Percentiles rank a stretch among this genome's conserved stretches.
Evolutionary conservation across 1,284 basidiomycete genomes (phyloP).

Genomic region (Fomitopsis pinicola): DNA sequence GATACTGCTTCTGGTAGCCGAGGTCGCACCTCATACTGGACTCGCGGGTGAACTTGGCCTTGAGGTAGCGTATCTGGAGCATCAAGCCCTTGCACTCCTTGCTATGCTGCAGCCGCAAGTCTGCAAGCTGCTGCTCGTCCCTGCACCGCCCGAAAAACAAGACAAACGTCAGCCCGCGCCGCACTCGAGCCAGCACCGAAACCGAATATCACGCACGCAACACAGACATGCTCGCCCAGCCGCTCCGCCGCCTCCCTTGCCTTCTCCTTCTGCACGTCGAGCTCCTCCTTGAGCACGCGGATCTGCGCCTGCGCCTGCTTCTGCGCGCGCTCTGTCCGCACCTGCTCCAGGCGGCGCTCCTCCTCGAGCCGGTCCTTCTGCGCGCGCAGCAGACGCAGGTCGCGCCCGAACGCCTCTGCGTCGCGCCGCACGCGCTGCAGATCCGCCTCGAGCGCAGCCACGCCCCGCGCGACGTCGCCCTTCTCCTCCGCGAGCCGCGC

Average conservation of each 20-base stretch:
- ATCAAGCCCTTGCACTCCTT: slow-evolving; percentile 86
- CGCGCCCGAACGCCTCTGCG: slow-evolving; percentile 71
- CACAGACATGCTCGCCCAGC: slow-evolving; percentile 52
- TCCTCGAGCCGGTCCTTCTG: slow-evolving; percentile 64
- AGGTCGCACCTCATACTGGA: slow-evolving; percentile 77
- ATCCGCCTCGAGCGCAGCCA: slow-evolving; percentile 64
- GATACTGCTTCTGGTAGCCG: slow-evolving; percentile 84
- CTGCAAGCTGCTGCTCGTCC: slow-evolving; percentile 47
- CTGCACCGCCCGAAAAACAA: slow-evolving; percentile 29
- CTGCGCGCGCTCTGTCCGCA: slow-evolving; percentile 45
- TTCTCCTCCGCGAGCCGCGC: slow-evolving; percentile 58
- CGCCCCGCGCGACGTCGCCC: slow-evolving; percentile 54
- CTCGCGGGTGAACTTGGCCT: slow-evolving; percentile 88
- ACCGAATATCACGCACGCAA: slow-evolving; percentile 29
- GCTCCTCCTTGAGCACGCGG: slow-evolving; percentile 59
- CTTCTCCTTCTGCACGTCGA: slow-evolving; percentile 54
- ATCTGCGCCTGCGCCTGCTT: slow-evolving; percentile 67
- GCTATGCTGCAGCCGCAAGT: slow-evolving; percentile 66
- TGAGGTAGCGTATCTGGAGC: slow-evolving; percentile 87
- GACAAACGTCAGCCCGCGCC: slow-evolving; percentile 2
- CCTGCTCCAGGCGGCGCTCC: slow-evolving; percentile 44
- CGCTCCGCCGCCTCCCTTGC: slow-evolving; percentile 39
- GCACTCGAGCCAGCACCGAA: not conserved
- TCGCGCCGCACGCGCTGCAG: slow-evolving; percentile 66
- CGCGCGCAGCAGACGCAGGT: slow-evolving; percentile 58